A percentile compares a stretch with the other conserved stretches of the same genome.
These are phyloP conservation scores for Dujonia santamariae DNA, from an alignment of 1,139 yeast species.

Conservation along the genomic window DNA sequence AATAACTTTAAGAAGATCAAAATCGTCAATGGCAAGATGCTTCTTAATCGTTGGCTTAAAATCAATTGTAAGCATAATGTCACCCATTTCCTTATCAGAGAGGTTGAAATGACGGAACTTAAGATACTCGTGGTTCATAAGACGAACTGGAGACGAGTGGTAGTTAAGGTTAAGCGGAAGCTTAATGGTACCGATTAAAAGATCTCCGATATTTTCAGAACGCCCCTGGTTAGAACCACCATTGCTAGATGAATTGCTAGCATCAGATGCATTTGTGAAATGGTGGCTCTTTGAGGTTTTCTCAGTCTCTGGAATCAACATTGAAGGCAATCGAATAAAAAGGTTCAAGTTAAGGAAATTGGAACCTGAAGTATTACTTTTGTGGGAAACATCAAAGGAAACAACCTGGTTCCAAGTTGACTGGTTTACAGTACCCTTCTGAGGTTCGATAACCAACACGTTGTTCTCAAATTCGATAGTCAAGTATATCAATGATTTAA, in stretches of 20 bases:
- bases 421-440: constrained; percentile 57
- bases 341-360: constrained; percentile 63
- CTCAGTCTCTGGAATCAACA: constrained; percentile 50
- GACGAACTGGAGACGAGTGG: constrained; percentile 36
- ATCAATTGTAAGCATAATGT: constrained; percentile 67
- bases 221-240: background rate
- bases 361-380: constrained; percentile 27
- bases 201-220: constrained; percentile 31
- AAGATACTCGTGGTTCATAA: constrained; percentile 46
- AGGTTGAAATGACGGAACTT: constrained; percentile 38
- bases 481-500: constrained; percentile 61
- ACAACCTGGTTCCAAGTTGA: constrained; percentile 80
- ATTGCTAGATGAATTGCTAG: background rate
- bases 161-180: constrained; percentile 40
- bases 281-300: constrained; percentile 27
- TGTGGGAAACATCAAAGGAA: constrained; percentile 84
- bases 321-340: constrained; percentile 72
- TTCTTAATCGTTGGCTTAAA: constrained; percentile 68
- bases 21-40: constrained; percentile 82
- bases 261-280: constrained; percentile 19
- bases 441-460: constrained; percentile 79
- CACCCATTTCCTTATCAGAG: constrained; percentile 36
- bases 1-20: constrained; percentile 87
- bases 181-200: constrained; percentile 42
- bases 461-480: constrained; percentile 79